Conservation (phyloP, 208 protist species). For the Trypanosoma grayi region DNA sequence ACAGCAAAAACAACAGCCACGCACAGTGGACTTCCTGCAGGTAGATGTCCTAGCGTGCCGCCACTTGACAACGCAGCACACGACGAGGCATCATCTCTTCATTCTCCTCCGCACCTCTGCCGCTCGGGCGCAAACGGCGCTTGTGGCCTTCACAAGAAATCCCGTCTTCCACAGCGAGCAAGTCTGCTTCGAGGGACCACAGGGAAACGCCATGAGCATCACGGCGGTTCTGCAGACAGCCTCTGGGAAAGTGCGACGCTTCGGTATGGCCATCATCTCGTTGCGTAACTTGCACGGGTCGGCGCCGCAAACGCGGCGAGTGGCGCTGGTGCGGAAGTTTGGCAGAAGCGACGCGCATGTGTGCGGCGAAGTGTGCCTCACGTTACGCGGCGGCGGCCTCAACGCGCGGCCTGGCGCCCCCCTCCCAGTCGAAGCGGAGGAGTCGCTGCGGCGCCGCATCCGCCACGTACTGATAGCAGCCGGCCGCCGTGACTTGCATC, state of each 20-base stretch:
- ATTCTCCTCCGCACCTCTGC: conserved; percentile 10
- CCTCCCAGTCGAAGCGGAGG: conserved; percentile 8
- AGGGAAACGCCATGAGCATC: conserved; percentile 27
- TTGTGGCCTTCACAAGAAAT: neutral
- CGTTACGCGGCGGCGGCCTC: conserved; percentile 1
- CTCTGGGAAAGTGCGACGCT: conserved; percentile 21
- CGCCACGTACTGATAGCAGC: conserved; percentile 1
- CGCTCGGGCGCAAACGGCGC: neutral
- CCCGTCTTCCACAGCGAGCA: neutral
- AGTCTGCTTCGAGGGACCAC: neutral
- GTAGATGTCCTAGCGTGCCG: conserved; percentile 14
- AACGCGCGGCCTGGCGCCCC: neutral
- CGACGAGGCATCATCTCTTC: neutral
- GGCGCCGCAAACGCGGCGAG: neutral
- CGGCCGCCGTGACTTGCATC: conserved; percentile 28
- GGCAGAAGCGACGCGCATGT: conserved; percentile 33
- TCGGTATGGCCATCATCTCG: conserved; percentile 37
- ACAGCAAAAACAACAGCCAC: neutral
- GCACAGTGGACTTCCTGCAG: neutral
- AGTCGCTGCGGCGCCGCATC: conserved; percentile 17
- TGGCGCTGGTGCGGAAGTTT: conserved; percentile 35
- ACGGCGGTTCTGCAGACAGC: conserved; percentile 31
- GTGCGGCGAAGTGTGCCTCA: conserved; percentile 34
- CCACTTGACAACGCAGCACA: neutral
- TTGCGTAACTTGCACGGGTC: conserved; percentile 20